Conservation (phyloP, 176 grass and related monocot species). For the Sorghum bicolor region Sorghum_bicolor_NCBIv3 NC_012872.2:66095501-66096000, state of each 20-base stretch:
- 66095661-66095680: too few species aligned
- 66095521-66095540: too few species aligned
- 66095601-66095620: not conserved
- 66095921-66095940: too few species aligned
- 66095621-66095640: not conserved
- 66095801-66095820: not conserved
- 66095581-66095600: not conserved
- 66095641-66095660: too few species aligned
- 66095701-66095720: too few species aligned
- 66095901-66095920: not conserved
- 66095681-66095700: too few species aligned
- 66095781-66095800: not conserved
- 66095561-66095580: not conserved
- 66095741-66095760: not conserved
- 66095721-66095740: too few species aligned
- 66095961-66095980: too few species aligned
- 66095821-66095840: not conserved
- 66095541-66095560: too few species aligned
- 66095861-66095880: not conserved
- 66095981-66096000: too few species aligned
- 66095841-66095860: not conserved
- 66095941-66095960: too few species aligned
- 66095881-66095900: not conserved
- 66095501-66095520: too few species aligned
- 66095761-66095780: not conserved